Evolutionary conservation across 768 basidiomycete genomes (phyloP).

Genomic region (Clitopilus hobsonii): DNA sequence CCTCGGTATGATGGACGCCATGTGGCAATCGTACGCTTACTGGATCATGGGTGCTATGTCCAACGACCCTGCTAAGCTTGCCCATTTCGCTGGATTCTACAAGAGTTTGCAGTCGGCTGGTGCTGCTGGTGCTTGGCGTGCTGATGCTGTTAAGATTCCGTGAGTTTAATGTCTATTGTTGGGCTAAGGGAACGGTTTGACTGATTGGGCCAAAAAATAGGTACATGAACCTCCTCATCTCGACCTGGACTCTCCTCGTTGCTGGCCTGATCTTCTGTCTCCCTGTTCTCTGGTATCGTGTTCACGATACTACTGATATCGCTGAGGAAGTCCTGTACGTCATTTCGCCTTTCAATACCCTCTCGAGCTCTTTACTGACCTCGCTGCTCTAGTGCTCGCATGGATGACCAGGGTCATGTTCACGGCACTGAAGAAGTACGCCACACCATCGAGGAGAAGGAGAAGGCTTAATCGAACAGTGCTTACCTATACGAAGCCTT

Average conservation of each 20-base stretch:
- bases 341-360: not conserved
- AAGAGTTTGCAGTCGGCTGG: conserved; percentile 77
- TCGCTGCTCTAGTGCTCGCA: conserved; percentile 23
- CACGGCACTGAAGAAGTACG: not conserved
- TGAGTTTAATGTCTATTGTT: conserved; percentile 32
- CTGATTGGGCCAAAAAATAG: conserved; percentile 20
- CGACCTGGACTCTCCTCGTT: conserved; percentile 69
- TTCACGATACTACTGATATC: conserved; percentile 51
- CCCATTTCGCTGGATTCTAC: conserved; percentile 78
- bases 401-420: conserved; percentile 35
- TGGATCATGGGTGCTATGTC: conserved; percentile 88
- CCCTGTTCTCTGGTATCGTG: conserved; percentile 70
- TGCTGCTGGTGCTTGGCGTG: conserved; percentile 69
- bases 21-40: conserved; percentile 83
- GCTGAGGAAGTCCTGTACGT: conserved; percentile 52
- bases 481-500: too few species aligned
- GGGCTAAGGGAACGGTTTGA: not conserved
- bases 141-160: conserved; percentile 59
- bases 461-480: too few species aligned
- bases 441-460: too few species aligned
- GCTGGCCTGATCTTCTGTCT: conserved; percentile 61
- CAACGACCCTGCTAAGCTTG: conserved; percentile 75
- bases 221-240: conserved; percentile 70
- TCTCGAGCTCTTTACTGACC: not conserved
- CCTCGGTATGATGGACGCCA: conserved; percentile 72